Percentiles rank a stretch among this genome's conserved stretches.
Conservation (phyloP, 2,329 filamentous ascomycete genomes). For the Grosmannia serpens region DNA sequence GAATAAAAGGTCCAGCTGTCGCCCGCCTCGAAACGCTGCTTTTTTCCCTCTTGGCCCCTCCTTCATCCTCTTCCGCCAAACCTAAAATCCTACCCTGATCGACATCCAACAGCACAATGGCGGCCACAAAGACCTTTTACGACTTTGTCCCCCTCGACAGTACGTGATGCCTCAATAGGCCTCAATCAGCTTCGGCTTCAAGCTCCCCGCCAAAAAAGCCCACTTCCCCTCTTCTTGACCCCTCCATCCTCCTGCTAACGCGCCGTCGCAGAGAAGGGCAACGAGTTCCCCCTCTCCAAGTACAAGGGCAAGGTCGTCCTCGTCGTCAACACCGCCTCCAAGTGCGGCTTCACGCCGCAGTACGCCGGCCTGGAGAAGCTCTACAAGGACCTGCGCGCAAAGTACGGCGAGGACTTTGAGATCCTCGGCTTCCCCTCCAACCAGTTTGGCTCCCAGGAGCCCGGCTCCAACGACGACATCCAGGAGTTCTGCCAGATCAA, state of each 20-base stretch:
- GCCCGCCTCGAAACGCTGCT: background rate
- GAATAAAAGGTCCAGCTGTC: background rate
- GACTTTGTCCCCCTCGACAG: conserved; percentile 77
- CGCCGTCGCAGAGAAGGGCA: conserved; percentile 51
- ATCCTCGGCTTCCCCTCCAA: conserved; percentile 98
- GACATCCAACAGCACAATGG: conserved; percentile 16
- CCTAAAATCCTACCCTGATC: background rate
- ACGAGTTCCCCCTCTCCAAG: conserved; percentile 54
- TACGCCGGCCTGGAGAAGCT: conserved; percentile 83
- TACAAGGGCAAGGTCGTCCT: conserved; percentile 90
- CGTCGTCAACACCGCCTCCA: conserved; percentile 94
- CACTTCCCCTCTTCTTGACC: background rate
- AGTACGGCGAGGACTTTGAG: conserved; percentile 65
- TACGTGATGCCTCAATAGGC: conserved; percentile 30
- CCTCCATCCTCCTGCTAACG: background rate
- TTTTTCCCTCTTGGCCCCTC: background rate
- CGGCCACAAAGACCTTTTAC: conserved; percentile 63
- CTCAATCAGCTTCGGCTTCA: background rate
- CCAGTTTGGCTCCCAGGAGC: conserved; percentile 89
- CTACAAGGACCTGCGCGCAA: conserved; percentile 63
- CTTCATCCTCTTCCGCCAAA: background rate
- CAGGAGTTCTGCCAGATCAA: conserved; percentile 82
- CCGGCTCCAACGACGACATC: conserved; percentile 70
- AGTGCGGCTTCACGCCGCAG: conserved; percentile 97
- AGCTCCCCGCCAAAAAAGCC: background rate